phyloP scores from a whole-genome alignment of 176 grass and related monocot genomes.

The Oropetium thomaeum region DNA sequence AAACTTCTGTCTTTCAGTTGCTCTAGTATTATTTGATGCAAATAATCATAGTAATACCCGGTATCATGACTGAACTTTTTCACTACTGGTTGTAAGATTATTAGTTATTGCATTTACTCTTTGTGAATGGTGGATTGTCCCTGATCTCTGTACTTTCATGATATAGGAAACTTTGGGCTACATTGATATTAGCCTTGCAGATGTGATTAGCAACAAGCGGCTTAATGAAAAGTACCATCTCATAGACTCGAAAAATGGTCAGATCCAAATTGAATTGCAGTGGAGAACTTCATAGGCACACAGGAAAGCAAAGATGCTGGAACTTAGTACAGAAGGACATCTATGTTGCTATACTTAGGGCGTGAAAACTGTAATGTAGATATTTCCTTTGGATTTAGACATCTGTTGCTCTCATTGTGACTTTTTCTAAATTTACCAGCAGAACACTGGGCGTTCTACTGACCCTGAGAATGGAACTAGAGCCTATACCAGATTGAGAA shows the following conservation, averaged over 20 bases:
- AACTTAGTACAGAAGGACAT: slow-evolving; percentile 13
- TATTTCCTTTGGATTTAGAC: slow-evolving; percentile 28
- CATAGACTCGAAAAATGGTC: slow-evolving; percentile 84
- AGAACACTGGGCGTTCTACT: neutral
- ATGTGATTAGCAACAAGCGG: slow-evolving; percentile 81
- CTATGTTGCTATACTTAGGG: slow-evolving; percentile 20
- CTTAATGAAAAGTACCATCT: slow-evolving; percentile 84
- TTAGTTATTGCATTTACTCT: neutral
- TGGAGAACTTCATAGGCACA: slow-evolving; percentile 78
- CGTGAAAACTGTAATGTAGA: slow-evolving; percentile 37
- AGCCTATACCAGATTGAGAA: neutral
- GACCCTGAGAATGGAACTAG: neutral
- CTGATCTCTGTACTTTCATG: slow-evolving; percentile 24
- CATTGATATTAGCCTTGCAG: slow-evolving; percentile 65
- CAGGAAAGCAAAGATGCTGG: slow-evolving; percentile 3
- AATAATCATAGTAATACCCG: neutral
- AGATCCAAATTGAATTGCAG: slow-evolving; percentile 84
- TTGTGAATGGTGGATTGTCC: neutral
- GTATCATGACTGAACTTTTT: neutral
- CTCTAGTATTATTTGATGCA: neutral
- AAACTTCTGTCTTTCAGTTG: neutral
- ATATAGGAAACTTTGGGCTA: slow-evolving; percentile 77
- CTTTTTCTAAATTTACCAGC: slow-evolving; percentile 1
- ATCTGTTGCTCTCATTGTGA: neutral
- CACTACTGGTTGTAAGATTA: neutral